A percentile compares a stretch with the other conserved stretches of the same genome.
These are phyloP conservation scores for Trichoderma afroharzianum DNA, from an alignment of 2,329 filamentous ascomycete genomes.

Conservation along the genomic window DNA sequence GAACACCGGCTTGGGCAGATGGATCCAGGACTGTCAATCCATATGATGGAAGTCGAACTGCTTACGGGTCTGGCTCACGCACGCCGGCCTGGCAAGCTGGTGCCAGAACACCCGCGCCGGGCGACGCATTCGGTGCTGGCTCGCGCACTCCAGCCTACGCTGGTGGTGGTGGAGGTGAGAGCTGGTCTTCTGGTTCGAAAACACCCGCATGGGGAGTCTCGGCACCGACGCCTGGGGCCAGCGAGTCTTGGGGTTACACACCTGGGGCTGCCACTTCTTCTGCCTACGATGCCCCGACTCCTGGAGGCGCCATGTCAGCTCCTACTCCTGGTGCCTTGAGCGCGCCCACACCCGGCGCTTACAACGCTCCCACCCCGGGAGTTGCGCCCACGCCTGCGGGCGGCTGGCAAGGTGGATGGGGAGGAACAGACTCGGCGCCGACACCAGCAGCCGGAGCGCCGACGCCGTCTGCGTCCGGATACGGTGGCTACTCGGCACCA, in stretches of 20 bases:
- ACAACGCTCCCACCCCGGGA: conserved; percentile 61
- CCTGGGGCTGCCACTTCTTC: conserved; percentile 44
- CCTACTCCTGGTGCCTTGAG: conserved; percentile 60
- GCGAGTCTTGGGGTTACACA: conserved; percentile 60
- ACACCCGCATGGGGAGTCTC: conserved; percentile 69
- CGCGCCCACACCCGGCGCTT: conserved; percentile 69
- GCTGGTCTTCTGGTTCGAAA: conserved; percentile 67
- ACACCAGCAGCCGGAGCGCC: conserved; percentile 65
- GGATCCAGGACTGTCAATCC: conserved; percentile 66
- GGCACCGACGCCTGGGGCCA: conserved; percentile 56
- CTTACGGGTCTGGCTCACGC: conserved; percentile 70
- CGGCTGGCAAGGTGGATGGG: conserved; percentile 58
- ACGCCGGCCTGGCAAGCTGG: conserved; percentile 78
- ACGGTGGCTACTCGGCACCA: conserved; percentile 51
- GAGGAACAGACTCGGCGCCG: conserved; percentile 59
- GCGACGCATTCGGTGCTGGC: conserved; percentile 61
- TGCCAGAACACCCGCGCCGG: conserved; percentile 62
- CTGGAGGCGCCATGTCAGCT: conserved; percentile 55
- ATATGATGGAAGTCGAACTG: conserved; percentile 70
- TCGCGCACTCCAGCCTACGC: conserved; percentile 66
- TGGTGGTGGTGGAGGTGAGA: conserved; percentile 45
- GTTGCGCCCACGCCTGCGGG: conserved; percentile 68
- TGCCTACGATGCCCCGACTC: conserved; percentile 68
- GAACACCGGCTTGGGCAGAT: conserved; percentile 69
- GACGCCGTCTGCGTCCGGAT: conserved; percentile 65